Evolutionary conservation across 1,139 yeast species (phyloP).

Genomic region (Magnusiomyces magnusii): DNA sequence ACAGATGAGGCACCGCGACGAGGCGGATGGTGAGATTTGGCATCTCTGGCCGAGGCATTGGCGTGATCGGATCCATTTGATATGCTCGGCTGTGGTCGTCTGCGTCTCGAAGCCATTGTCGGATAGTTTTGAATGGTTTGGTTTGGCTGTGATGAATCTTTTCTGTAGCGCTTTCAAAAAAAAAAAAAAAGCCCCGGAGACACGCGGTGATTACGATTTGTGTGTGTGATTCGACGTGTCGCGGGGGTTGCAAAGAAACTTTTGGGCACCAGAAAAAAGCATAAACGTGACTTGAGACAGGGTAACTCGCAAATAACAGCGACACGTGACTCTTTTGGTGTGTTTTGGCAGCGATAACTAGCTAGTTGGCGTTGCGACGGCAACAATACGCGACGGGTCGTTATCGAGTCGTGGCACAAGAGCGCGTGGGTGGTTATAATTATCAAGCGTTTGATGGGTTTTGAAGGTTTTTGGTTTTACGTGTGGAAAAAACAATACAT

Average conservation of each 20-base stretch:
- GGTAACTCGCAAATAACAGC: too few relatives aligned
- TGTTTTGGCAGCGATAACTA: too few relatives aligned
- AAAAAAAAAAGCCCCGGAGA: too few relatives aligned
- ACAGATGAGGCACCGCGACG: not conserved
- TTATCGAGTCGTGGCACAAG: too few relatives aligned
- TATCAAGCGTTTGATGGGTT: too few relatives aligned
- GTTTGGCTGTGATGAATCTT: not conserved
- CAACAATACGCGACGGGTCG: too few relatives aligned
- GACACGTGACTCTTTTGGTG: too few relatives aligned
- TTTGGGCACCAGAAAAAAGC: not conserved
- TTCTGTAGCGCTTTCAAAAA: not conserved
- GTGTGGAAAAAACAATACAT: too few relatives aligned
- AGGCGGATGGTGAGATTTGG: not conserved
- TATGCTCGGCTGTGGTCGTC: not conserved
- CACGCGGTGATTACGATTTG: too few relatives aligned
- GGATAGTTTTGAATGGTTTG: not conserved
- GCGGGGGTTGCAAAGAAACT: not conserved
- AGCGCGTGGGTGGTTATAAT: too few relatives aligned
- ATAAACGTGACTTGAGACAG: not conserved
- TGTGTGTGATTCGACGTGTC: not conserved
- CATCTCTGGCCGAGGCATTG: not conserved
- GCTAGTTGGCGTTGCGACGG: too few relatives aligned
- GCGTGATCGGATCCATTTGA: not conserved
- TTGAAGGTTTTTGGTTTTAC: too few relatives aligned
- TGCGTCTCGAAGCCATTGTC: not conserved